These are phyloP conservation scores for Phycomyces blakesleeanus DNA, from an alignment of 192 early-diverging fungal species.

Conservation along the genomic window DNA sequence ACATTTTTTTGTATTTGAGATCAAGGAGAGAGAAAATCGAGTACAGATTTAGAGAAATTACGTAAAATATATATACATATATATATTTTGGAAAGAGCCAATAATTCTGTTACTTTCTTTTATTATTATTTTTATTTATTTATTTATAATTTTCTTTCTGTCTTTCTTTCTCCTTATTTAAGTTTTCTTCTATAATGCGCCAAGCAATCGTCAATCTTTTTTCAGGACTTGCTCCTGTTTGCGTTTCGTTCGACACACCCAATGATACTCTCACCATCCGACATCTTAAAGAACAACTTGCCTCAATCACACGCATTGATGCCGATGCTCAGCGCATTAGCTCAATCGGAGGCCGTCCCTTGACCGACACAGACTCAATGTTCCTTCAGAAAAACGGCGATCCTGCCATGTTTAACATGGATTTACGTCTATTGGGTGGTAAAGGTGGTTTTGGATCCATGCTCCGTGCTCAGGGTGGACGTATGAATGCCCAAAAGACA, in stretches of 20 bases:
- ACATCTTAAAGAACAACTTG: constrained; percentile 38
- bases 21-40: too few relatives aligned
- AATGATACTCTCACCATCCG: constrained; percentile 18
- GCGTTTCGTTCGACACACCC: constrained; percentile 2
- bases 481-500: constrained; percentile 83
- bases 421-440: constrained; percentile 66
- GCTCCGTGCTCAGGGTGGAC: constrained; percentile 88
- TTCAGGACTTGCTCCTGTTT: constrained; percentile 4
- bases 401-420: constrained; percentile 38
- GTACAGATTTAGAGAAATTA: too few relatives aligned
- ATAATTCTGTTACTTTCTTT: too few relatives aligned
- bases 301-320: constrained; percentile 34
- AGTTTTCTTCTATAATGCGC: constrained; percentile 2
- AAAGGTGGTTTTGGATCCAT: constrained; percentile 97
- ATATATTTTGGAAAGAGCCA: too few relatives aligned
- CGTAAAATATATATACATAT: too few relatives aligned
- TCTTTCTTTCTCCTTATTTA: not conserved
- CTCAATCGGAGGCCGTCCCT: constrained; percentile 37
- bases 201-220: constrained; percentile 11
- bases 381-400: constrained; percentile 21
- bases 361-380: constrained; percentile 36
- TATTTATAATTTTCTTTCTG: not conserved
- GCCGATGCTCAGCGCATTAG: constrained; percentile 37
- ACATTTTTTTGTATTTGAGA: too few relatives aligned
- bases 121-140: too few relatives aligned